Evolutionary conservation across 495 filamentous ascomycete species (phyloP), one percentile per base, ranked within the genome.

Genomic region (Cryomyces antarcticus): DNA sequence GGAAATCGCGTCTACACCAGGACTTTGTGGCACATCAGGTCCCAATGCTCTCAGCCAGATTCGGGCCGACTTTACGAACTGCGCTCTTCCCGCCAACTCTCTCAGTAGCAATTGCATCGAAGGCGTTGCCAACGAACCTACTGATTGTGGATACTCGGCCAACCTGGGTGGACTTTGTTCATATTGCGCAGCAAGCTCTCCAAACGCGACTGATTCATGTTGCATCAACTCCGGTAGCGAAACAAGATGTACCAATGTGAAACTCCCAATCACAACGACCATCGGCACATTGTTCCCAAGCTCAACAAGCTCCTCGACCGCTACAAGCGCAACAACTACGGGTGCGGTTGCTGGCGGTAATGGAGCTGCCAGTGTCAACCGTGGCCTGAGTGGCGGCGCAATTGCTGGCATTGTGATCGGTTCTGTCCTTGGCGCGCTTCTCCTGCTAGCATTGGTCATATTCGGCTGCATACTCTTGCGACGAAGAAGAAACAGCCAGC

Each of bases 381-480:
- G 62, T 39, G 78, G 75, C 27, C 65, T 99, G 13, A 81, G 79
- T 7, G 80, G 80, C 11, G 89, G 88, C 28, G 67, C 72, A 12
- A 93, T 96, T 58, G 92, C 92, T 4, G 92, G 92, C 0, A 78
- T 92, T 53, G 87, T 86, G 9, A 61, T 96, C 49, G 92, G 89
- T 9, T 72, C 82, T 6, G 61, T 96, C 31, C 67, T 72, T 11
- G 87, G 75, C 24, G 66, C 73, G 7, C 72, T 71, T n/a, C 62
- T 93, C 17, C 45, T 94, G 13, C 62, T 66, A 9, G 73, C 68
- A 5, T 61, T 89, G 13, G 41, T 80, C 12, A 67, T 83, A 27
- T 61, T 75, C 37, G 75, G 71, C 49, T 64, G 62, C 41, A 28
- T 67, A 34, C 49, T 54, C 28, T 52, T 67, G 33, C 69, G 75